Evolutionary conservation across 2,329 filamentous ascomycete genomes (phyloP), one percentile per base, ranked within the genome.

Genomic region (Alternaria consortialis): DNA sequence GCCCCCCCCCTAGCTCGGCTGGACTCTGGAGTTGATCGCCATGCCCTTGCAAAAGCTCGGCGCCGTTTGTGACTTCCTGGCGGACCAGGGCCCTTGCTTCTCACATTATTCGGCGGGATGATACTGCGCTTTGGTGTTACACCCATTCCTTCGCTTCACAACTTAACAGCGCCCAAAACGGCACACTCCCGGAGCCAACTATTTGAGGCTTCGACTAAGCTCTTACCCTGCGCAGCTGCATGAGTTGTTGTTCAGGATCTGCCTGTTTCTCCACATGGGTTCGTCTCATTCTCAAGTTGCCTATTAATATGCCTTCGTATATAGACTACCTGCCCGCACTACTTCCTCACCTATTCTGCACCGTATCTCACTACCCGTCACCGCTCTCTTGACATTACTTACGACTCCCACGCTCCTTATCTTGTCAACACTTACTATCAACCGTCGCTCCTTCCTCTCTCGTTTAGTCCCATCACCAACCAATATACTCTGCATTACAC

Each of bases 101-200:
- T 58, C 56, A 58, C 72, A 64, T 66, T 69, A 66, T 64, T 72
- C 60, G 64, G 70, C 63, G 70, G 68, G 68, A 67, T 65, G 67
- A 67, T 70, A 66, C 68, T 72, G 73, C 67, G 64, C 62, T 69
- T 63, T 68, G 68, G 70, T 74, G 74, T 76, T 73, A 70, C 74
- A 72, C 65, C 68, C 74, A 68, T 66, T 67, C 67, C 68, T 73
- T 77, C 73, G 74, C 74, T 75, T 76, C 72, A 75, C 69, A 73
- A 58, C 65, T 71, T 77, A 74, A 77, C 73, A 76, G 74, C 74
- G 67, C 74, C 76, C 72, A 75, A 78, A 76, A 70, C 75, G 75
- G 76, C 70, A 72, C 67, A 61, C 72, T 73, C 74, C 75, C 76
- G 76, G 72, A 68, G 71, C 74, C 75, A 77, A 68, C 70, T 73